Base-by-base conservation (phyloP, 2,329 filamentous ascomycete genomes). In the Cadophora gregata region DNA sequence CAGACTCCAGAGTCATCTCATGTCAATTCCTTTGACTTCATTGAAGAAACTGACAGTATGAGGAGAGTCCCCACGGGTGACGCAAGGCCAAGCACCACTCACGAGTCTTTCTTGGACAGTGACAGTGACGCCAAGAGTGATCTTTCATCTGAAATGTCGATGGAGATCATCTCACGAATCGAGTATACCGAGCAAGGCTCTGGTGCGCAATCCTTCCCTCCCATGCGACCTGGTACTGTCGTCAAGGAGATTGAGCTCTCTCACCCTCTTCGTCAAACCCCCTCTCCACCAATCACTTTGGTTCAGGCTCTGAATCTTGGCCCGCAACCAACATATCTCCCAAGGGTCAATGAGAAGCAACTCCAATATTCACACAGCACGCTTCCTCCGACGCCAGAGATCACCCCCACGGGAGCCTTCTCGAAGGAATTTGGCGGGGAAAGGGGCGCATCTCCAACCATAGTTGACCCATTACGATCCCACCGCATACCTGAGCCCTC, bases 131-230 rank as follows among this genome's bases (percentile, higher is more conserved):
- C 73, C 63, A 67, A 72, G 59, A 87, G 83, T 33, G 87, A 90
- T 67, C 79, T 90, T 8, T 90, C 88, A 1, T 90, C 88, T 0
- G 88, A 90, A 70, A 71, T 90, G 51, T 90, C 87, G 0, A 77
- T 80, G 1, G 85, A 87, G n/a, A 76, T 80, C 1, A 72, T 81
- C 2, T 75, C 71, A 66, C 65, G 68, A 75, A 75, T 70, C 67
- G 74, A 75, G 71, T 75, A 71, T 50, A 72, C 73, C 6, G 72
- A 71, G 25, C 67, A 74, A 60, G 68, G 73, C 63, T 67, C 74
- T 53, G 70, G 79, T 48, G 73, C 76, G 58, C 71, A 77, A 53
- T 75, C 76, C 45, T 77, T 76, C 42, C 78, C 78, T 12, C 77
- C 76, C 21, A 68, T 75, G 48, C 70, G 70, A 48, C 50, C 72